Evolutionary conservation across 164 flowering plant genomes (phyloP).

Genomic region (Warburgia ugandensis): DNA sequence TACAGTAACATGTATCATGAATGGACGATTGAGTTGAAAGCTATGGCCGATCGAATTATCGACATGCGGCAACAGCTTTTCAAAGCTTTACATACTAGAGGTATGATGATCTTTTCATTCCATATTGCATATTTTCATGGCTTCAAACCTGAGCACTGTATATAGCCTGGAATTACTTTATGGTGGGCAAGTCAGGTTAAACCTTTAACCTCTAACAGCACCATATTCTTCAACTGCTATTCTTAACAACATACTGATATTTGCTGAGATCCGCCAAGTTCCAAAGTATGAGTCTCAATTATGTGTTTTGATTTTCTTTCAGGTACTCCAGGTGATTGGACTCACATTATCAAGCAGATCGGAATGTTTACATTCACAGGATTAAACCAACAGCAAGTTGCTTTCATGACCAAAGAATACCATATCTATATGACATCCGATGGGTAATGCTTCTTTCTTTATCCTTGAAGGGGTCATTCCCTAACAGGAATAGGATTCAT

Average conservation of each 20-base stretch:
- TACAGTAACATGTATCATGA: constrained; percentile 71
- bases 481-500: not conserved
- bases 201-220: too few species aligned
- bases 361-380: constrained; percentile 99
- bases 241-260: too few species aligned
- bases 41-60: constrained; percentile 96
- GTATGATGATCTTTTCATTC: too few species aligned
- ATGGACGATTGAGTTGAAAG: constrained; percentile 96
- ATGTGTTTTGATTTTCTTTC: too few species aligned
- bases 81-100: constrained; percentile 71
- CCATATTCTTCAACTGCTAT: too few species aligned
- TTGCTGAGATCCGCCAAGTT: too few species aligned
- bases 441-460: constrained; percentile 44
- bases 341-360: constrained; percentile 94
- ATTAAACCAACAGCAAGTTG: constrained; percentile 73
- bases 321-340: too few species aligned
- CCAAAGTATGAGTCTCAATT: too few species aligned
- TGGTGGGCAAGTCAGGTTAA: too few species aligned
- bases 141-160: too few species aligned
- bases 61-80: constrained; percentile 81
- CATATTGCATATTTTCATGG: too few species aligned
- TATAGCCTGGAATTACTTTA: too few species aligned
- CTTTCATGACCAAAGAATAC: constrained; percentile 88
- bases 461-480: not conserved
- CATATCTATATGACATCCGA: constrained; percentile 98